Evolutionary conservation across 2,329 filamentous ascomycete genomes (phyloP).

Genomic region (Trichoderma sp.): DNA sequence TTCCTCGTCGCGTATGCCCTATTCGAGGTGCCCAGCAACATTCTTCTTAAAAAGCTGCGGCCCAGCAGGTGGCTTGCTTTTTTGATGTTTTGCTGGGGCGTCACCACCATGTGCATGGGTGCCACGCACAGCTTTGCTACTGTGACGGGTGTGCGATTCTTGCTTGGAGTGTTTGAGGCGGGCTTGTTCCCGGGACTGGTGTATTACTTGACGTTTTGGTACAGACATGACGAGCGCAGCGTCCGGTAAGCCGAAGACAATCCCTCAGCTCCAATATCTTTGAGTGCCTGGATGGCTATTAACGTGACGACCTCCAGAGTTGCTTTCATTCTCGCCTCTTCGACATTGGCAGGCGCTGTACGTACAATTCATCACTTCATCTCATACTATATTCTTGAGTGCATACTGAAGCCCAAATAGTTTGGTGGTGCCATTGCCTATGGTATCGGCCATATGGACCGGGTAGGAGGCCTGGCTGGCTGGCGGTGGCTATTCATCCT

Average conservation of each 20-base stretch:
- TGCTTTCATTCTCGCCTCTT: conserved; percentile 69
- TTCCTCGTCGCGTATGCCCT: conserved; percentile 63
- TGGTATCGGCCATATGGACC: conserved; percentile 72
- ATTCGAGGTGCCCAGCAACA: conserved; percentile 69
- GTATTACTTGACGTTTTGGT: conserved; percentile 75
- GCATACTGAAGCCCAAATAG: conserved; percentile 29
- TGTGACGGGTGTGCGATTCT: conserved; percentile 67
- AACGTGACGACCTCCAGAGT: conserved; percentile 48
- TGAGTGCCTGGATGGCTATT: neutral
- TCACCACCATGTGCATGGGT: conserved; percentile 69
- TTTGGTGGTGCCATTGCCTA: conserved; percentile 75
- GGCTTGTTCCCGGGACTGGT: conserved; percentile 65
- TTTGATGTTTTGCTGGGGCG: conserved; percentile 69
- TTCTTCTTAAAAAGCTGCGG: conserved; percentile 66
- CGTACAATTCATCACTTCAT: conserved; percentile 16
- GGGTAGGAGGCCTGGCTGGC: conserved; percentile 61
- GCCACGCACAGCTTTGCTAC: conserved; percentile 63
- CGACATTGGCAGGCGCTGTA: conserved; percentile 69
- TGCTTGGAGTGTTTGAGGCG: conserved; percentile 72
- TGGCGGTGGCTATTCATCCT: conserved; percentile 72
- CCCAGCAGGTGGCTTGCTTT: conserved; percentile 68
- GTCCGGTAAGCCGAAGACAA: conserved; percentile 46
- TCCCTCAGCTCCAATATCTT: too few species aligned
- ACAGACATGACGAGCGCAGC: conserved; percentile 70
- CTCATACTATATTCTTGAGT: neutral